Evolutionary conservation across 176 grass and related monocot species (phyloP), one percentile per base, ranked within the genome.

Genomic region (Lolium perenne): DNA sequence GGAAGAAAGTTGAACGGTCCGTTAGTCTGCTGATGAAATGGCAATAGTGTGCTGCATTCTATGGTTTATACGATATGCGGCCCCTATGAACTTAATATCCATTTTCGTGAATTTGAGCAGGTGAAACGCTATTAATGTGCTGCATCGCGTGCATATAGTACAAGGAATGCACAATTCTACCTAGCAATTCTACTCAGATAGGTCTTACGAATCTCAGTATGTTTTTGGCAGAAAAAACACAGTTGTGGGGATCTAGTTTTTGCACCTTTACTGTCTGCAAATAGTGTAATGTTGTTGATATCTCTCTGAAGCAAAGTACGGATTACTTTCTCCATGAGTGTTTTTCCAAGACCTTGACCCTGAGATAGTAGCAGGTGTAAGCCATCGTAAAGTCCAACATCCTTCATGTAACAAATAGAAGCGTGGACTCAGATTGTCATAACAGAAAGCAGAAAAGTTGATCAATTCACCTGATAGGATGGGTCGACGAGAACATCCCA

Each of bases 401-500:
- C 2, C 74, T 78, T 47, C 38, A 72, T 76, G 75, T 26, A 57
- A 13, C 47, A 59, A 55, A 26, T 3, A 67, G 2, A 49, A 71
- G 77, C 55, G n/a, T 66, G 43, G 0, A 5, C 18, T 72, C 59
- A 16, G 55, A n/a, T 53, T 54, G 26, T 6, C 18, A 82, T 11
- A 13, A 56, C 20, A 65, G 6, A 73, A 54, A 66, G 54, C 55
- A 88, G 40, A 49, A 17, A 58, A 25, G 3, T 25, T 49, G 22
- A 25, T 74, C 22, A 74, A 22, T 43, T 79, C 66, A 95, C 96
- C 91, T 98, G 93, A 70, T 98, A 98, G 4, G 96, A 98, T 71
- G 96, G 96, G 89, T 98, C 96, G 14, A 98, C 93, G 78, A 98
- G 93, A 57, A 98, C 93, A 84, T 98, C 96, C 96, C 96, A 98